Evolutionary conservation across 495 filamentous ascomycete genomes (phyloP).

Genomic region (Corynascus novoguineensis): DNA sequence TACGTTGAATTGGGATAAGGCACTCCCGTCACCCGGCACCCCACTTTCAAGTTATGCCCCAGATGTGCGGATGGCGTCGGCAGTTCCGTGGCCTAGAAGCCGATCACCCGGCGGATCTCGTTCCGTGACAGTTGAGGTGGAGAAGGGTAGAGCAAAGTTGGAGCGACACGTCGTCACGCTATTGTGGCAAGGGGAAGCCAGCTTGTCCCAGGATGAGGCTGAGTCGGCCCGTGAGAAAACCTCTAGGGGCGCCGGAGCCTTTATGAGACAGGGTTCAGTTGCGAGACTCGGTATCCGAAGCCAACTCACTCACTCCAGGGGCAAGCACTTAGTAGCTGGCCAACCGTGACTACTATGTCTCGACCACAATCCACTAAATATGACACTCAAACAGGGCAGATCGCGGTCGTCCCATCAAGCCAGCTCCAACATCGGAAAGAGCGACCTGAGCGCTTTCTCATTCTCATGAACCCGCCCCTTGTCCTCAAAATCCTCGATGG

Average conservation of each 20-base stretch:
- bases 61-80: too few species aligned
- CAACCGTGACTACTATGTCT: neutral
- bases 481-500: constrained; percentile 42
- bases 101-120: too few species aligned
- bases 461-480: constrained; percentile 8
- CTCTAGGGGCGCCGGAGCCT: neutral
- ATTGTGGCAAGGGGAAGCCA: neutral
- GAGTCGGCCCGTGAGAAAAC: neutral
- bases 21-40: too few species aligned
- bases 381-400: neutral
- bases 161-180: neutral
- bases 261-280: too few species aligned
- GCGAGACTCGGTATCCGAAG: too few species aligned
- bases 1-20: too few species aligned
- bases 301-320: too few species aligned
- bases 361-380: neutral
- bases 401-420: neutral
- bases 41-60: too few species aligned
- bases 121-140: too few species aligned
- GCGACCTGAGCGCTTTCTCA: neutral
- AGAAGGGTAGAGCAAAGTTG: neutral
- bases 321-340: too few species aligned
- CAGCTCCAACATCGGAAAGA: constrained; percentile 24
- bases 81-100: too few species aligned
- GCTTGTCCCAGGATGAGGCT: neutral